Evolutionary conservation across 2,329 filamentous ascomycete species (phyloP).

Genomic region (Phialophora macrospora): DNA sequence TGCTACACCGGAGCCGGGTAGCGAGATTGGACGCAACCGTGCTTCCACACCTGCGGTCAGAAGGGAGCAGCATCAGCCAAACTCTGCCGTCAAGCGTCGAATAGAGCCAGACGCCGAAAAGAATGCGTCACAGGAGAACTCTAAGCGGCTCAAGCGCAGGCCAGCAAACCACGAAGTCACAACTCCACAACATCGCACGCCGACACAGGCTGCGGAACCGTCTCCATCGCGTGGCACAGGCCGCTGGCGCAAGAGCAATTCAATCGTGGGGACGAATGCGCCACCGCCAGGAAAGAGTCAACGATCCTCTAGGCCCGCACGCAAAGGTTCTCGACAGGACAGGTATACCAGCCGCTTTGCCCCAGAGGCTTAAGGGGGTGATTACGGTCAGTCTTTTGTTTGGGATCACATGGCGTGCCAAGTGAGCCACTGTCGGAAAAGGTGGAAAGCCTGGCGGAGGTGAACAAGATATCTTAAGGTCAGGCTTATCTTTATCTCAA

Average conservation of each 20-base stretch:
- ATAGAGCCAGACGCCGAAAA: constrained; percentile 19
- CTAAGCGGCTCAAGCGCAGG: constrained; percentile 27
- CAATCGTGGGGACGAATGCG: constrained; percentile 31
- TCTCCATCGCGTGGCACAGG: constrained; percentile 5
- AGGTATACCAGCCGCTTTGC: constrained; percentile 24
- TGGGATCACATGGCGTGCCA: background rate
- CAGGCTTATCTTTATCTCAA: background rate
- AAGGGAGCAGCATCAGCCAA: constrained; percentile 32
- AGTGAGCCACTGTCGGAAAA: too few species aligned
- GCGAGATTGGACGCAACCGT: background rate
- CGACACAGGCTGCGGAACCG: constrained; percentile 13
- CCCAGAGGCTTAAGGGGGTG: background rate
- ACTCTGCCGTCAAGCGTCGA: constrained; percentile 34
- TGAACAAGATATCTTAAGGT: background rate
- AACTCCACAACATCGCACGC: background rate
- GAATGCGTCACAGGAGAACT: constrained; percentile 4
- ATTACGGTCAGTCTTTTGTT: background rate
- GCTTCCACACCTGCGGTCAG: constrained; percentile 19
- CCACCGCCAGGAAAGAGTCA: constrained; percentile 28
- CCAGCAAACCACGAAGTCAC: constrained; percentile 26
- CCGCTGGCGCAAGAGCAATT: constrained; percentile 20
- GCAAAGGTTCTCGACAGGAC: constrained; percentile 29
- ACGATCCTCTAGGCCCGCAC: constrained; percentile 16
- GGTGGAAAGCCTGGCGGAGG: background rate
- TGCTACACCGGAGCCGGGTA: constrained; percentile 2